Conservation (phyloP, 805 yeast genomes). For the Candida parachauliodes region DNA sequence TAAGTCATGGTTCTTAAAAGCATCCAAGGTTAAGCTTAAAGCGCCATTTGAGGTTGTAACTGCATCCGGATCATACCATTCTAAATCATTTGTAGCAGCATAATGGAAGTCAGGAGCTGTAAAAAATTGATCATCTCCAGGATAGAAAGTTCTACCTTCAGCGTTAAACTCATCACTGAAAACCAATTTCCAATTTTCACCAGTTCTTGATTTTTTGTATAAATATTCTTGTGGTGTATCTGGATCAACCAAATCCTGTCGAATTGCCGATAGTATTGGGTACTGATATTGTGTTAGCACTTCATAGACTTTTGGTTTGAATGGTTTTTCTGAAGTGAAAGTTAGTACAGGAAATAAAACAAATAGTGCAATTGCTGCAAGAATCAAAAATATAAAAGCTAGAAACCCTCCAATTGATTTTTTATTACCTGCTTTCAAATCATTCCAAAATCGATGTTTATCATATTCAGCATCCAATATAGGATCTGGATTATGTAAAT, state of each 20-base stretch:
- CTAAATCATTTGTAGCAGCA: conserved; percentile 42
- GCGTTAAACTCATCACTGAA: conserved; percentile 43
- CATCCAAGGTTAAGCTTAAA: conserved; percentile 33
- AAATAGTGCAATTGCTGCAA: conserved; percentile 65
- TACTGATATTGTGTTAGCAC: conserved; percentile 43
- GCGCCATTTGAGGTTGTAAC: conserved; percentile 38
- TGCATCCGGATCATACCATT: conserved; percentile 45
- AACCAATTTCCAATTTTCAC: conserved; percentile 34
- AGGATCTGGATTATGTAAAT: conserved; percentile 94
- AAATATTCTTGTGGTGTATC: conserved; percentile 35
- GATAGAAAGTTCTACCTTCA: conserved; percentile 43
- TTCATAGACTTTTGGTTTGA: conserved; percentile 34
- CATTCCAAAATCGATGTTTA: conserved; percentile 59
- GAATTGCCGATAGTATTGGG: conserved; percentile 35
- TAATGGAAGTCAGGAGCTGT: conserved; percentile 39
- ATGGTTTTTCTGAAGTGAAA: conserved; percentile 60
- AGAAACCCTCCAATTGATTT: conserved; percentile 57
- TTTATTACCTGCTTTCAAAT: conserved; percentile 62
- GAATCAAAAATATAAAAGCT: conserved; percentile 53
- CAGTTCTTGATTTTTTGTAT: conserved; percentile 19
- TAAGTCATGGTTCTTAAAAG: conserved; percentile 32
- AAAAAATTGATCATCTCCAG: conserved; percentile 43
- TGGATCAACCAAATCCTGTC: conserved; percentile 38
- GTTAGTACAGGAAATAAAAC: conserved; percentile 81
- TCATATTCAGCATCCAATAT: conserved; percentile 85